Evolutionary conservation across 179 eudicot genomes (phyloP).

Genomic region (Spinacia oleracea): DNA sequence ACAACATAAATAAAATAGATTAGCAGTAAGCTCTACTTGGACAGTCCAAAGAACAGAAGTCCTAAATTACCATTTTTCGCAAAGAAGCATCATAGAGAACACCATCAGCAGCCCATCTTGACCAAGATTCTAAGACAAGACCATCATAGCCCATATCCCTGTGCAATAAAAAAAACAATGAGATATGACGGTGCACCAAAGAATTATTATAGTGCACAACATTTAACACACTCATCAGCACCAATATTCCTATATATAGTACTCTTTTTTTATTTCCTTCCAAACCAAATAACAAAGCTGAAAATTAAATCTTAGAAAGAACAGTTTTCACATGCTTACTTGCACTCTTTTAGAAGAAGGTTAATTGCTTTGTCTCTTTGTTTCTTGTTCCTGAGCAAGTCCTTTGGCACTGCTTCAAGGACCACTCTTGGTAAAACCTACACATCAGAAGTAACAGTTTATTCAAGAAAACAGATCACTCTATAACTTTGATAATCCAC

Average conservation of each 20-base stretch:
- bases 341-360: slow-evolving; percentile 79
- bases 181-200: not conserved
- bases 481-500: not conserved
- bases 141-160: slow-evolving; percentile 97
- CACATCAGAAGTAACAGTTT: slow-evolving; percentile 9
- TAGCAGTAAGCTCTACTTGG: not conserved
- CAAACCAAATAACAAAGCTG: not conserved
- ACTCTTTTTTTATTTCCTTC: not conserved
- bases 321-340: slow-evolving; percentile 40
- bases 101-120: slow-evolving; percentile 92
- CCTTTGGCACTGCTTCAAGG: slow-evolving; percentile 73
- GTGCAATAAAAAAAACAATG: slow-evolving; percentile 17
- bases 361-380: slow-evolving; percentile 68
- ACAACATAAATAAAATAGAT: not conserved
- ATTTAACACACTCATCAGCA: not conserved
- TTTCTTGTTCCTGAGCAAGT: slow-evolving; percentile 70
- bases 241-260: slow-evolving; percentile 7
- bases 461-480: slow-evolving; percentile 3
- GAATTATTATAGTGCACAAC: not conserved
- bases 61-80: slow-evolving; percentile 60
- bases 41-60: not conserved
- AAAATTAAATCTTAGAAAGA: slow-evolving; percentile 1
- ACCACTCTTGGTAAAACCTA: slow-evolving; percentile 94
- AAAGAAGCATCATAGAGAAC: slow-evolving; percentile 67
- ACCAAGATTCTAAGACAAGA: slow-evolving; percentile 95